These are phyloP conservation scores for Suhomyces faveliae DNA, from an alignment of 805 yeast genomes.

Conservation along the genomic window DNA sequence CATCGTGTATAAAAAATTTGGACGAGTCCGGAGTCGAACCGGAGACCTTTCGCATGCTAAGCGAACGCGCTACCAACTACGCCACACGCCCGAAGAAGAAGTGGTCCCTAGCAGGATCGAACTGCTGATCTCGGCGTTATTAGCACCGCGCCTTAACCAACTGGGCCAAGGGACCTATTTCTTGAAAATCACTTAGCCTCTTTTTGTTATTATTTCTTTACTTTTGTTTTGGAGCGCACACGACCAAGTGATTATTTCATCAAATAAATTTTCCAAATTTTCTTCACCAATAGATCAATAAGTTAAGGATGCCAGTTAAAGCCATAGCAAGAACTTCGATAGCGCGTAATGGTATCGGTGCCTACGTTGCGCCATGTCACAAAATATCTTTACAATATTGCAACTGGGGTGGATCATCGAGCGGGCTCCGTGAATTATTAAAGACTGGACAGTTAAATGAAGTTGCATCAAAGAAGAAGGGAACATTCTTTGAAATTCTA, in stretches of 20 bases:
- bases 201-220: neutral
- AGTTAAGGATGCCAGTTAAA: constrained; percentile 51
- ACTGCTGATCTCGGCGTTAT: constrained; percentile 72
- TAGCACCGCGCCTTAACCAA: constrained; percentile 55
- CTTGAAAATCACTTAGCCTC: no score
- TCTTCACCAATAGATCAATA: neutral
- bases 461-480: constrained; percentile 60
- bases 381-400: constrained; percentile 77
- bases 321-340: constrained; percentile 57
- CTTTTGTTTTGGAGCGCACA: neutral
- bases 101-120: constrained; percentile 87
- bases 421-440: constrained; percentile 74
- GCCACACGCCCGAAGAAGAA: constrained; percentile 63
- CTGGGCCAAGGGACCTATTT: constrained; percentile 50
- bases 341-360: constrained; percentile 75
- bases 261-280: constrained; percentile 7
- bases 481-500: constrained; percentile 67
- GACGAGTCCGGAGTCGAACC: constrained; percentile 79
- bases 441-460: constrained; percentile 46
- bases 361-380: constrained; percentile 72
- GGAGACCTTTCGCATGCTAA: constrained; percentile 79
- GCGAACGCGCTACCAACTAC: constrained; percentile 82
- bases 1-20: constrained; percentile 36
- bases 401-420: constrained; percentile 94
- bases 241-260: constrained; percentile 3